phyloP scores from a whole-genome alignment of 2,329 filamentous ascomycete genomes.

The Alternaria metachromatica region DNA sequence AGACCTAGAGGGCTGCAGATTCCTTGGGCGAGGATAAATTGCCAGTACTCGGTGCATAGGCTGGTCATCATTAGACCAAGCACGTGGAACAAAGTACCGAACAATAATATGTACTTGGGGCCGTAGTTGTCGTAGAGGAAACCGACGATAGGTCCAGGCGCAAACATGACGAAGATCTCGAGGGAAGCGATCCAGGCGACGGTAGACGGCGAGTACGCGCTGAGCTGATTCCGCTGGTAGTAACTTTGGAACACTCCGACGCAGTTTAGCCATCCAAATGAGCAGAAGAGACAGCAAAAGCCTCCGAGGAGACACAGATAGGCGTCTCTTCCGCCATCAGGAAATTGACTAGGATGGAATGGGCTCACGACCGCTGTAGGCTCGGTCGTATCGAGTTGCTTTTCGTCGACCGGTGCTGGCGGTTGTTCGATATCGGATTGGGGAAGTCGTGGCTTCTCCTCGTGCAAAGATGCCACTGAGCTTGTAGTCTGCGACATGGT shows the following conservation, averaged over 20 bases:
- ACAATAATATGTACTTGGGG: conserved; percentile 61
- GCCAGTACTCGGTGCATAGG: conserved; percentile 62
- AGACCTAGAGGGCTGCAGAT: conserved; percentile 59
- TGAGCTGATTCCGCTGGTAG: conserved; percentile 53
- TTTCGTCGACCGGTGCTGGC: conserved; percentile 15
- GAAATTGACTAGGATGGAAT: conserved; percentile 42
- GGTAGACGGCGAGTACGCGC: conserved; percentile 46
- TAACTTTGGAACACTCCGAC: conserved; percentile 57
- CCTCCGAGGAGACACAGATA: conserved; percentile 41
- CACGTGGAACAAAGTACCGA: conserved; percentile 63
- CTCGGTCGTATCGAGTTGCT: conserved; percentile 4
- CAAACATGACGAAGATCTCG: conserved; percentile 58
- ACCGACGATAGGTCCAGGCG: conserved; percentile 66
- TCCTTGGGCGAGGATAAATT: conserved; percentile 62
- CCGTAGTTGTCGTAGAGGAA: conserved; percentile 69
- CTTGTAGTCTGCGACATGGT: conserved; percentile 21
- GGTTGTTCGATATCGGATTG: conserved; percentile 23
- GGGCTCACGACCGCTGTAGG: conserved; percentile 20
- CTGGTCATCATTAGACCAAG: conserved; percentile 70
- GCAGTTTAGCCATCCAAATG: conserved; percentile 54
- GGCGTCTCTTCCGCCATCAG: conserved; percentile 48
- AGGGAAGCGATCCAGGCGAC: conserved; percentile 57
- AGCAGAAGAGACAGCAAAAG: conserved; percentile 39
- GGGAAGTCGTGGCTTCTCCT: conserved; percentile 17
- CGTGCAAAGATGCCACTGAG: conserved; percentile 22